Evolutionary conservation across 164 flowering plant species (phyloP), one percentile per base, ranked within the genome.

Genomic region (Chloranthus sessilifolius): DNA sequence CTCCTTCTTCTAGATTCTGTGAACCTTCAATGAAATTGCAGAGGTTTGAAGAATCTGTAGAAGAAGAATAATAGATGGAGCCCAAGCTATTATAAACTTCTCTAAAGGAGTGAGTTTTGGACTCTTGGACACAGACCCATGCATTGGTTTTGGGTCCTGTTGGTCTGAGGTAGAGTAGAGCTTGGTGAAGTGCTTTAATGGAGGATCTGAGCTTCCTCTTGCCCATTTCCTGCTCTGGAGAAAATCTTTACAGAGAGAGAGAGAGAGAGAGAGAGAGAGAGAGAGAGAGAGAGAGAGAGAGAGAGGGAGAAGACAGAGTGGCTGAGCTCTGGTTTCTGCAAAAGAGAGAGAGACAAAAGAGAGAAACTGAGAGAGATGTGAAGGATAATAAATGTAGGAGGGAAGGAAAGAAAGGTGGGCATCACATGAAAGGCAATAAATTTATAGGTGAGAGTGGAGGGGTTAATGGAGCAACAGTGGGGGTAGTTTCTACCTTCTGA

Each of bases 81-180:
- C 52, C 41, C 59, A 52, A 52, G 45, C 50, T 42, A 5, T 52
- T 53, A 30, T 28, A 58, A 21, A 47, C 37, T 5, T 56, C 57
- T 21, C 68, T 41, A 41, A 64, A 63, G 37, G 67, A 63, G 22
- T 38, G 42, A 16, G 67, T 63, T 41, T 47, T 37, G 12, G 54
- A 12, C 39, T 46, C 59, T 22, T 64, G 62, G 50, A 28, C 29
- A 27, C 63, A 64, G 3, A 43, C 50, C 55, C 58, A 52, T 5
- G 62, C 26, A 47, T 42, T 34, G 15, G 49, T 28, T 35, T 39
- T 58, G 35, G 49, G 41, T 21, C 53, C 52, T 23, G 42, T 16
- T 15, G 44, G 50, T 20, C 30, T 49, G 23, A 55, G 42, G 47
- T 55, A 54, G 28, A 49, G 8, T 8, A 61, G 34, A n/a, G 60